Conservation (phyloP, 768 basidiomycete genomes). For the Chlorophyllum brunneum region DNA sequence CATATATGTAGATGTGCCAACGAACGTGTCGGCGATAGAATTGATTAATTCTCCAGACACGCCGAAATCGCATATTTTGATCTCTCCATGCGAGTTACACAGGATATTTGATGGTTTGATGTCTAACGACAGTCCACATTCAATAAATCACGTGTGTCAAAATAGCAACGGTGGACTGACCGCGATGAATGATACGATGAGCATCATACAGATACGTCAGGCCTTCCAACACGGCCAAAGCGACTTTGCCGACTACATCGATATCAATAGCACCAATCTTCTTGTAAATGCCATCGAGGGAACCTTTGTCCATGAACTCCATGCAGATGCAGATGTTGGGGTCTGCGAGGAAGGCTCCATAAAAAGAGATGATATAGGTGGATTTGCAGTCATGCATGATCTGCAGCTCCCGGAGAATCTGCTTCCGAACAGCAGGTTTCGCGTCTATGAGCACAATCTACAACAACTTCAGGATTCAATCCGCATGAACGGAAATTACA, state of each 20-base stretch:
- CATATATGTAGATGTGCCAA: slow-evolving; percentile 99
- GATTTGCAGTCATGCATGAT: slow-evolving; percentile 99
- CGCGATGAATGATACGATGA: slow-evolving; percentile 97
- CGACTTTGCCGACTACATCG: slow-evolving; percentile 88
- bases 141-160: background rate
- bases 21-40: slow-evolving; percentile 98
- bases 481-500: background rate
- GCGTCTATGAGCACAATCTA: slow-evolving; percentile 96
- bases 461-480: slow-evolving; percentile 5
- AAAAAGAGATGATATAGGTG: slow-evolving; percentile 93
- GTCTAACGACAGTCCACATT: slow-evolving; percentile 44
- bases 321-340: slow-evolving; percentile 99
- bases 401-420: slow-evolving; percentile 95
- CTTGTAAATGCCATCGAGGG: slow-evolving; percentile 94
- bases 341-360: slow-evolving; percentile 93
- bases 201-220: slow-evolving; percentile 96
- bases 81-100: slow-evolving; percentile 89
- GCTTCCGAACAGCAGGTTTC: slow-evolving; percentile 93
- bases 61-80: slow-evolving; percentile 99
- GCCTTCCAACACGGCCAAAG: slow-evolving; percentile 92
- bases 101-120: slow-evolving; percentile 99
- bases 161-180: slow-evolving; percentile 43
- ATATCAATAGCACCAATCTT: slow-evolving; percentile 92
- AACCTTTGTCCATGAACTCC: slow-evolving; percentile 95
- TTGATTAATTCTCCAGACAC: slow-evolving; percentile 99